Base-by-base conservation (phyloP, 2,329 filamentous ascomycete genomes). In the Westerdykella aurantiaca region DNA sequence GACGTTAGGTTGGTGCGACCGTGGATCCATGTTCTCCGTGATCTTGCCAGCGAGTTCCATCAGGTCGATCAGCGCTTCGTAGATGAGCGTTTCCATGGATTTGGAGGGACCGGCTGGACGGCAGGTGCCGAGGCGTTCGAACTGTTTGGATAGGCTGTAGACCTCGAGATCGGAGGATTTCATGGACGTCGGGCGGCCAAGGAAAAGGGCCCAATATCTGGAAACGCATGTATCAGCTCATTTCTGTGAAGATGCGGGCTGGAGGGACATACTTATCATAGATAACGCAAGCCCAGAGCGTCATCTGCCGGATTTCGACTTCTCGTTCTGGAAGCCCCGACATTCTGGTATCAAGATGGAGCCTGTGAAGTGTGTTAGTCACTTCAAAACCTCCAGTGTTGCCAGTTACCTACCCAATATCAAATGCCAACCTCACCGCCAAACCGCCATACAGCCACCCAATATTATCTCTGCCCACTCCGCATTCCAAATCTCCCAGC, bases 41-140 rank as follows among this genome's bases (percentile, higher is more conserved):
- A 78, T 76, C 41, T 71, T 73, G 34, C 74, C 74, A 1, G 75
- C 74, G 6, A 79, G 63, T 47, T 76, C 76, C 74, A 79, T 76
- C n/a, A 79, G 63, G 49, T 78, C 75, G 31, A 78, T 68, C 6
- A 78, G 67, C 17, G 76, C 64, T 49, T 77, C 72, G 50, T 76
- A 76, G 16, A 78, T 72, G 39, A 74, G 63, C 5, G 60, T 64
- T 44, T 62, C 64, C 29, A 58, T 51, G 44, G 54, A 59, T 42
- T 63, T 64, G 37, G 60, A 52, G 4, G 49, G 55, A 2, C 66
- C 66, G 16, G 65, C 63, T 23, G 59, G 63, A 38, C 52, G 50
- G 25, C 62, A 68, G 10, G 72, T 68, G 2, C 65, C 63, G 1
- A 76, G 62, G 31, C 68, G 62, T 7, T 72, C 70, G 44, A 75